Conservation (phyloP, 805 yeast genomes). For the Candida cerambycidarum region DNA sequence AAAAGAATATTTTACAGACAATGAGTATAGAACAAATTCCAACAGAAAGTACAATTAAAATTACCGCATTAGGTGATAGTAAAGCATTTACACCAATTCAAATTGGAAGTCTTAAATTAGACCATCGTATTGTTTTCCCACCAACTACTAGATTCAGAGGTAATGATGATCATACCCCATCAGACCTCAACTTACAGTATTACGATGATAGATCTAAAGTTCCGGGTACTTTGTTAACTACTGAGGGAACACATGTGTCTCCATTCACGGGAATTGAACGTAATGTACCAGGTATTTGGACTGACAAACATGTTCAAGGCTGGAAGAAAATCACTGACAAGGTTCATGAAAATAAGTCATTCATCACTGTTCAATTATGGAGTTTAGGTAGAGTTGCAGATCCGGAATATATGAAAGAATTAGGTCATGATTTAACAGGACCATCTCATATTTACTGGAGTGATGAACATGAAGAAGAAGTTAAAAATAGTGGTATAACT, state of each 20-base stretch:
- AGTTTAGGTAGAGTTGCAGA: conserved; percentile 45
- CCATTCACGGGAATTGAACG: conserved; percentile 38
- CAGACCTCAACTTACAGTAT: conserved; percentile 27
- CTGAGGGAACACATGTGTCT: conserved; percentile 35
- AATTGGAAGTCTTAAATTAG: conserved; percentile 29
- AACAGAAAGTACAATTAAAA: conserved; percentile 4
- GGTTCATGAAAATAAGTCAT: conserved; percentile 46
- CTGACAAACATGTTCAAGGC: conserved; percentile 43
- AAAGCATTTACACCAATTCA: conserved; percentile 32
- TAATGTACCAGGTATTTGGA: conserved; percentile 52
- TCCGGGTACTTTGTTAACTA: conserved; percentile 31
- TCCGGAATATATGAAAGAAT: conserved; percentile 22
- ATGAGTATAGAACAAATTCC: conserved; percentile 1
- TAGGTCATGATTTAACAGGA: conserved; percentile 19
- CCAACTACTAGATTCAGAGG: conserved; percentile 30
- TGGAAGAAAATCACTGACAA: conserved; percentile 50
- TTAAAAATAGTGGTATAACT: conserved; percentile 5
- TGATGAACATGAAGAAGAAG: neutral
- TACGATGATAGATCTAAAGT: conserved; percentile 29
- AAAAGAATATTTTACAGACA: neutral
- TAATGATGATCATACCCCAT: conserved; percentile 23
- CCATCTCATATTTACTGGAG: conserved; percentile 1
- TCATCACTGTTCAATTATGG: conserved; percentile 53
- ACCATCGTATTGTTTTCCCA: conserved; percentile 24
- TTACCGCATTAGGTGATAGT: conserved; percentile 19